Percentiles rank a stretch among this genome's conserved stretches.
Evolutionary conservation across 305 asterid genomes (phyloP).

Genomic region (Andrographis paniculata): DNA sequence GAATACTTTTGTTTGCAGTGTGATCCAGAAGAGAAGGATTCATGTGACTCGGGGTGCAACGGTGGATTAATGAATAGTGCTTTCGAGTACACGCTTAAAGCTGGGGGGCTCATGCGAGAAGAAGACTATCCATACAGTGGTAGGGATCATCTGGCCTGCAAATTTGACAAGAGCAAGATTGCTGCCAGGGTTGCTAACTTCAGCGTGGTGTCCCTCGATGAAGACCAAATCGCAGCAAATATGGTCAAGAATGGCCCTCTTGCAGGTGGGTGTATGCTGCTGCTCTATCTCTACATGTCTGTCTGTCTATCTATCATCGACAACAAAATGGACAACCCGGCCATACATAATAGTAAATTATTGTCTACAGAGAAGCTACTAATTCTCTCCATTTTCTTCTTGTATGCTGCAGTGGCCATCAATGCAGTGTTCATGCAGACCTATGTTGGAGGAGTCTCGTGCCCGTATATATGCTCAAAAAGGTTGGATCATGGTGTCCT

Average conservation of each 20-base stretch:
- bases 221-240: constrained; percentile 92
- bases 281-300: no score
- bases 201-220: constrained; percentile 74
- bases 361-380: no score
- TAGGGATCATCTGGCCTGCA: constrained; percentile 67
- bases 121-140: constrained; percentile 82
- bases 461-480: constrained; percentile 77
- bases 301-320: no score
- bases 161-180: constrained; percentile 62
- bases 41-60: constrained; percentile 82
- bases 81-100: constrained; percentile 69
- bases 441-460: constrained; percentile 75
- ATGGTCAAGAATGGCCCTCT: constrained; percentile 89
- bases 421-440: constrained; percentile 94
- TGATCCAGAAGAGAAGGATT: constrained; percentile 69
- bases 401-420: constrained; percentile 80
- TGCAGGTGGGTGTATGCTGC: constrained; percentile 49
- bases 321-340: no score
- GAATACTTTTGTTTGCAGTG: constrained; percentile 39
- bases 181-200: constrained; percentile 89
- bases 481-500: constrained; percentile 80
- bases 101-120: constrained; percentile 92
- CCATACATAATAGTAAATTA: no score
- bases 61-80: constrained; percentile 96
- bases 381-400: no score